Evolutionary conservation across 345 rosid species (phyloP).

Genomic region (Salix udensis): DNA sequence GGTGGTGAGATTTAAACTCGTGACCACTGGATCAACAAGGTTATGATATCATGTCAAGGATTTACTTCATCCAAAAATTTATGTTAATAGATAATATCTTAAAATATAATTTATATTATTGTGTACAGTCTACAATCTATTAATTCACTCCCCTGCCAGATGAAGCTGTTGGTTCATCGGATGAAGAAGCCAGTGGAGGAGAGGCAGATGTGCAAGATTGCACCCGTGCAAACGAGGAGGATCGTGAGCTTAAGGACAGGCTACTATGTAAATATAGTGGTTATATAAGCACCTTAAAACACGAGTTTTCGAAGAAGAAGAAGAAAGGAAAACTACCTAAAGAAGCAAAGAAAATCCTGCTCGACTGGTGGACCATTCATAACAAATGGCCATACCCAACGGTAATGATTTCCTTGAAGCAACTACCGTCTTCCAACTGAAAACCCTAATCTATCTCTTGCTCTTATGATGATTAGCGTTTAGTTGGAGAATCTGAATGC

Average conservation of each 20-base stretch:
- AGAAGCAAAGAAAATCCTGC: constrained; percentile 44
- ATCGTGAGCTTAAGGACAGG: constrained; percentile 38
- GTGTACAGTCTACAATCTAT: not conserved
- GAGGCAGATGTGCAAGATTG: constrained; percentile 29
- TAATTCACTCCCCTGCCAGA: constrained; percentile 13
- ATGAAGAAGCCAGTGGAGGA: constrained; percentile 38
- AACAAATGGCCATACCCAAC: constrained; percentile 62
- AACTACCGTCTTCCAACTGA: not conserved
- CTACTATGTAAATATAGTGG: constrained; percentile 44
- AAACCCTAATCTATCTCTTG: not conserved
- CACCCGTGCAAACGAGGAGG: constrained; percentile 17
- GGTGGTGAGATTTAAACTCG: no score
- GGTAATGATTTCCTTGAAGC: constrained; percentile 17
- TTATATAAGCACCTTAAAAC: constrained; percentile 40
- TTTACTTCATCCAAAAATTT: no score
- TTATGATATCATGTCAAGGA: no score
- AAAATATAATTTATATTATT: no score
- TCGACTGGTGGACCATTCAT: constrained; percentile 54
- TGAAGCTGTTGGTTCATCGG: constrained; percentile 35
- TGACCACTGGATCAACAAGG: no score
- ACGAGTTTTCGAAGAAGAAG: constrained; percentile 52
- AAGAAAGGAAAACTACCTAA: constrained; percentile 53
- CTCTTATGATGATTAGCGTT: no score
- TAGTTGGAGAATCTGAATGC: not conserved
- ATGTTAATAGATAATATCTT: no score